These are phyloP conservation scores for Clitopilus hobsonii DNA, from an alignment of 768 basidiomycete genomes.

Conservation along the genomic window DNA sequence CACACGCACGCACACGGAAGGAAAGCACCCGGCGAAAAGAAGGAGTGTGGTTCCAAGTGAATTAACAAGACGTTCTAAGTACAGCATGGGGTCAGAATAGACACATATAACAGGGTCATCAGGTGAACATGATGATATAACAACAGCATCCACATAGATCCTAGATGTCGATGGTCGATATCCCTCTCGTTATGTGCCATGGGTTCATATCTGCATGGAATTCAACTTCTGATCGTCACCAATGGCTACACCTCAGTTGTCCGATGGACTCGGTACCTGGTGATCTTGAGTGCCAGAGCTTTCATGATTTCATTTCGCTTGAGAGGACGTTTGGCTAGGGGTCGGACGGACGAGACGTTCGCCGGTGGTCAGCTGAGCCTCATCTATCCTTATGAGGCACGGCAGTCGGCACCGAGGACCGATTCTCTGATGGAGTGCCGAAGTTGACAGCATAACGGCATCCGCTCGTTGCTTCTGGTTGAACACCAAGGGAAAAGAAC, in stretches of 20 bases:
- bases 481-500: neutral
- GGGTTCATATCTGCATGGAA: neutral
- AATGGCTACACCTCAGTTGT: neutral
- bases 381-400: neutral
- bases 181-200: no score
- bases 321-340: neutral
- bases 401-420: neutral
- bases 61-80: no score
- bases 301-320: neutral
- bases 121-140: no score
- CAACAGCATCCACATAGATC: neutral
- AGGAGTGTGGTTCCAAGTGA: no score
- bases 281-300: neutral
- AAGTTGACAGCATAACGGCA: neutral
- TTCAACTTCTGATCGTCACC: neutral
- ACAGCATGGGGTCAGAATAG: no score
- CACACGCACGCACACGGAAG: neutral
- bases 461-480: neutral
- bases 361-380: slow-evolving; percentile 1
- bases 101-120: slow-evolving; percentile 1
- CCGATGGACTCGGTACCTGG: neutral
- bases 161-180: no score
- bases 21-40: neutral
- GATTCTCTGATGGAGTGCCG: neutral
- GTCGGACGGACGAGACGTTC: neutral